Evolutionary conservation across 2,329 filamentous ascomycete genomes (phyloP), one percentile per base, ranked within the genome.

Genomic region (Calonectria pseudoreteaudii): DNA sequence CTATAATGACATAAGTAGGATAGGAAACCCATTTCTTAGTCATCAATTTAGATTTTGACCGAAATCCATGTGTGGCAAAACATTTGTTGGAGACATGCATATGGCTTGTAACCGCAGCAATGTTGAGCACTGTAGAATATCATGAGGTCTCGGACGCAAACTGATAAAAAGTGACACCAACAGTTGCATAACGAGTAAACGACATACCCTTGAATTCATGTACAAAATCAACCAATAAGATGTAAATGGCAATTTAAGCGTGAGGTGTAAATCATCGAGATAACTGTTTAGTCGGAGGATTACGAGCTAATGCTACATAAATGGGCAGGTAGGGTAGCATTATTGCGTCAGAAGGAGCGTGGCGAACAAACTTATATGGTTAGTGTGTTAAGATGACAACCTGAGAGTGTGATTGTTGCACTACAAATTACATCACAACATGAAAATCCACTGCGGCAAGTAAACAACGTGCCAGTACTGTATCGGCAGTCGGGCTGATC

Each of bases 1-100:
- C 2, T 90, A 89, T 81, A 71, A 68, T 4, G 74, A 87, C 65
- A 41, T 41, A 18, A 41, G 38, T 18, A 41, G 38, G 38, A 86
- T 88, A 1, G 83, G 86, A 26, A 72, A 71, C 9, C 90, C 90
- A 76, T 83, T 88, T 49, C 88, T 88, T 47, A 23, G 23, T 23
- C 88, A 87, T 2, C 86, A 86, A 44, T 89, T 91, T 79, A 89
- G 89, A 4, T 91, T 89, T 79, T n/a, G 89, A 90, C 1, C 85
- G 86, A 26, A 84, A 89, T 26, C 84, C 88, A 13, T 91, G 89
- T 76, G 14, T 16, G 83, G 86, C 7, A 0, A 85, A 87, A 72
- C 85, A 86, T 65, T 79, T 92, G 13, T 90, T 90, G 3, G 87
- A 84, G 34, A 84, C 84, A 3, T 84, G 83, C 36, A 82, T 88